These are phyloP conservation scores for Ceratocystis destructans DNA, from an alignment of 2,329 filamentous ascomycete species.

Conservation along the genomic window DNA sequence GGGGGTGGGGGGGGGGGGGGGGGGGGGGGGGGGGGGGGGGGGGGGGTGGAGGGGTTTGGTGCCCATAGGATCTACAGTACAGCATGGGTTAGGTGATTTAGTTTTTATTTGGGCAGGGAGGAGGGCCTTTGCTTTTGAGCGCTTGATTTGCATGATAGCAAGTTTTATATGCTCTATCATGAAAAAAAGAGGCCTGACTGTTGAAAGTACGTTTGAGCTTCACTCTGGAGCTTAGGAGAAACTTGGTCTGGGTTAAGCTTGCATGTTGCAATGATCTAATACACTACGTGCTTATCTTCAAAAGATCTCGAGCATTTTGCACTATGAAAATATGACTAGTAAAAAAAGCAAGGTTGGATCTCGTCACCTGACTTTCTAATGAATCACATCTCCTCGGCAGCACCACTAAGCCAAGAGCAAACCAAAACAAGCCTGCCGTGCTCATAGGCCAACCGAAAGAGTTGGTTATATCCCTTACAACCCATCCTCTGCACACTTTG, in stretches of 20 bases:
- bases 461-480: not conserved
- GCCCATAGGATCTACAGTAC: not conserved
- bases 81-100: not conserved
- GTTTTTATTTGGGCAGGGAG: not conserved
- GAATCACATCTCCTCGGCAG: slow-evolving; percentile 1
- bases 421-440: not conserved
- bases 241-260: no score
- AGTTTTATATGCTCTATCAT: no score
- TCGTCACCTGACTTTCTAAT: not conserved
- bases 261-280: no score
- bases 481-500: not conserved
- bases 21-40: no score
- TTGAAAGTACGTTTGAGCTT: not conserved
- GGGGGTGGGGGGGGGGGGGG: no score
- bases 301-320: not conserved
- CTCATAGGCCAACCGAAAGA: not conserved
- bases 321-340: not conserved
- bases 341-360: slow-evolving; percentile 1
- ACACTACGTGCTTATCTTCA: no score
- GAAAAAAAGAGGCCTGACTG: not conserved
- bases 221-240: no score
- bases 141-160: not conserved
- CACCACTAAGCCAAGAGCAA: not conserved
- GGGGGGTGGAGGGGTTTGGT: not conserved
- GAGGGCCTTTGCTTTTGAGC: not conserved